Evolutionary conservation across 805 yeast genomes (phyloP), one percentile per base, ranked within the genome.

Genomic region (Metschnikowia matae): DNA sequence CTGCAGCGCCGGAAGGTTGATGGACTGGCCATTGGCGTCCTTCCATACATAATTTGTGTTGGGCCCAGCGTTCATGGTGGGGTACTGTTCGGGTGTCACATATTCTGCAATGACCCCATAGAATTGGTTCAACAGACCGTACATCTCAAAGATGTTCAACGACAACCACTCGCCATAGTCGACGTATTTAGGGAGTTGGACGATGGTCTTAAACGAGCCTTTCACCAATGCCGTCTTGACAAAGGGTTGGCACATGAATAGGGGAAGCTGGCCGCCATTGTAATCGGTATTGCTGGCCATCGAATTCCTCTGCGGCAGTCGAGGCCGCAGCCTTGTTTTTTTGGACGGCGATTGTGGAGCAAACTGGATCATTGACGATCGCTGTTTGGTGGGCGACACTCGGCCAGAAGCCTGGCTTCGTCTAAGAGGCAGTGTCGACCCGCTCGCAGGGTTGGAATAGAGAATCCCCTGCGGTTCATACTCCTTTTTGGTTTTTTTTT

Each of bases 141-240:
- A 89, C 57, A 89, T 81, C 68, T 94, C 99, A 67, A 91, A 91
- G 6, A 89, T 83, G 65, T 90, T 94, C 49, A 94, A 78, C 1
- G 98, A 97, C 15, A 94, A 75, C 99, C 99, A 94, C 66, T 94
- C 99, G 49, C 90, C 88, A 52, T 82, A 78, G 62, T 94, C 98
- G 11, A 95, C 97, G 63, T 92, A 92, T 63, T 89, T 89, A 17
- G 99, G 99, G 20, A 89, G 74, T 63, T 89, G 96, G 1, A 94
- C 97, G 56, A 94, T 94, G 1, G 99, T 91, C 62, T 88, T 90
- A 73, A 90, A 94, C 0, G 96, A 87, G 15, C 99, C 99, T 64
- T 92, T 94, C 17, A 95, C 99, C 34, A 94, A 73, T 0, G 98
- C 96, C 0, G 97, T 89, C 54, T 91, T 84, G 4, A 91, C 94